Evolutionary conservation across 768 basidiomycete genomes (phyloP), one percentile per base, ranked within the genome.

Genomic region (Tricholomella constricta): DNA sequence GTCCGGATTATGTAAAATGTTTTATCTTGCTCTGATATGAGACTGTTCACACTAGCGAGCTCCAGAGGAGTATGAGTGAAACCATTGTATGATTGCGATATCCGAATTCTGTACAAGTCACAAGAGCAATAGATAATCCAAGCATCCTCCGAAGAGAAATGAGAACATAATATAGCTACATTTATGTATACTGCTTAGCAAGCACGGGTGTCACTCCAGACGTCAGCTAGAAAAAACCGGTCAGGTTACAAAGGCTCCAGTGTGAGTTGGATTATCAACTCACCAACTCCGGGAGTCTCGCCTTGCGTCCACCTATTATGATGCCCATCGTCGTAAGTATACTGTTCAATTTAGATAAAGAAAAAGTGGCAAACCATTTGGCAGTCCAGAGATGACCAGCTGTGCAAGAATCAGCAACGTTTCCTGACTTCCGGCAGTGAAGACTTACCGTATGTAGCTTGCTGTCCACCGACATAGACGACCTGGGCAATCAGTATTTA

Each of bases 331-430:
- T 6, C 25, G 36, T 11, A 22, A 32, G 31, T 32, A 32, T n/a
- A n/a, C n/a, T n/a, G 14, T 4, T 3, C 31, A 32, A 32, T 32
- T 4, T 32, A 46, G 23, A 32, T 2, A 36, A 7, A 43, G 26
- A 25, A 35, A 2, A 23, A 4, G n/a, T n/a, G 19, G 15, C 56
- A 40, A 51, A 69, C 83, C 84, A 85, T 64, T 78, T 71, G 15
- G 80, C 82, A 15, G 77, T 80, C 83, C 83, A 85, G 29, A 84
- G 69, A 54, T 82, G 73, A 3, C 77, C 75, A 47, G 64, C 79
- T 81, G 44, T 32, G 48, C 42, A 44, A 26, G 26, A 59, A 45
- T 26, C 47, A 34, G 10, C 15, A 25, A 32, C 19, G n/a, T 15
- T 45, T 12, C 3, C 17, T 12, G 6, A 26, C n/a, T 17, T 26